Evolutionary conservation across 116 monocot genomes (phyloP).

Genomic region (Papilionanthe hybrid): DNA sequence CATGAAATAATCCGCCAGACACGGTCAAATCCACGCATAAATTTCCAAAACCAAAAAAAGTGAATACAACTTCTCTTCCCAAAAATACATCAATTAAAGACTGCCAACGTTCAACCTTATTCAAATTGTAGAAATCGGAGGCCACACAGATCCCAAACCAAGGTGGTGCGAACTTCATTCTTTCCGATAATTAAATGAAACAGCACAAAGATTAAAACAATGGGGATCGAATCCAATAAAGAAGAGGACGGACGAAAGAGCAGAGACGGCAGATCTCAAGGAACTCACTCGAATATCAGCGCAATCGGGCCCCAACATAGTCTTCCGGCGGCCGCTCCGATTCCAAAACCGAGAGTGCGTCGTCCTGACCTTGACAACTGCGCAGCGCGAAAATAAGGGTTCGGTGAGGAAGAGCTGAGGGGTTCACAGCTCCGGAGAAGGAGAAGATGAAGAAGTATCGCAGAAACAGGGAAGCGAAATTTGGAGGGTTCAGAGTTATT

Average conservation of each 20-base stretch:
- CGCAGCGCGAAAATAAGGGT: neutral
- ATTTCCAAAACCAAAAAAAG: too few relatives aligned
- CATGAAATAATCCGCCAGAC: neutral
- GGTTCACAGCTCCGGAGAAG: neutral
- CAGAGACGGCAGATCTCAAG: neutral
- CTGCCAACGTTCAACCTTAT: neutral
- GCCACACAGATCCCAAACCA: neutral
- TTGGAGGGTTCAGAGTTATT: neutral
- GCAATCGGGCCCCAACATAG: neutral
- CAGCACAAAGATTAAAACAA: neutral
- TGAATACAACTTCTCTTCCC: neutral
- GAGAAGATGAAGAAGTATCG: constrained; percentile 4
- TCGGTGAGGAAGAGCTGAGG: neutral
- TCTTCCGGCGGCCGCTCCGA: neutral
- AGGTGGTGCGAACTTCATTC: neutral
- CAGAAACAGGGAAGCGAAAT: neutral
- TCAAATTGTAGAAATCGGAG: neutral
- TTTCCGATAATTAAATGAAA: neutral
- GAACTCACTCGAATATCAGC: constrained; percentile 5
- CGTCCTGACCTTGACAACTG: neutral
- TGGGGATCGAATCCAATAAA: constrained; percentile 1
- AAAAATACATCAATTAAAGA: neutral
- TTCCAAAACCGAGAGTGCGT: neutral
- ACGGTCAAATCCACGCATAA: neutral
- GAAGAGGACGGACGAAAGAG: neutral